A percentile compares a stretch with the other conserved stretches of the same genome.
These are phyloP conservation scores for Sporothrix sp. DNA, from an alignment of 2,329 filamentous ascomycete genomes.

Conservation along the genomic window DNA sequence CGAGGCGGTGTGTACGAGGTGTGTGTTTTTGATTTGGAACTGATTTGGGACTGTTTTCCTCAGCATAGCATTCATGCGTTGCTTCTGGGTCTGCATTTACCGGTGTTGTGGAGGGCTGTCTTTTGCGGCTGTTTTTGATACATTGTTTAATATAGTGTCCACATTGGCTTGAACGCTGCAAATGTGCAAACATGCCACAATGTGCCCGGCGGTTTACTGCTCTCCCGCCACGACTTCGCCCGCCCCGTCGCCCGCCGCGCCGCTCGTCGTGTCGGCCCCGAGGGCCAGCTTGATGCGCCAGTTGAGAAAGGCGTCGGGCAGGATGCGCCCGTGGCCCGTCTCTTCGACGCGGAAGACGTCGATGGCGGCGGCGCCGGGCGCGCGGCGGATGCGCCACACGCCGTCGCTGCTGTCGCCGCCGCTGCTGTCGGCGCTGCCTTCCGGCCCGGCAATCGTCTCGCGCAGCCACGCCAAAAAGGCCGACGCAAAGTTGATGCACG, in stretches of 20 bases:
- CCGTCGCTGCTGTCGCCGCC: conserved; percentile 45
- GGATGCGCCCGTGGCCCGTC: conserved; percentile 63
- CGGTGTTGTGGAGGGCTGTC: too few relatives aligned
- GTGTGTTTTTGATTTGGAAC: too few relatives aligned
- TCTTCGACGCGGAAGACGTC: conserved; percentile 67
- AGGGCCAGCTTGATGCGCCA: conserved; percentile 55
- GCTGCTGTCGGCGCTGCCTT: conserved; percentile 18
- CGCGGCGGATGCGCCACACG: conserved; percentile 69
- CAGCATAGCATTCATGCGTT: too few relatives aligned
- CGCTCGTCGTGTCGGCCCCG: conserved; percentile 10
- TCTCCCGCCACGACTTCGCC: background rate
- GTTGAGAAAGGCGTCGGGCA: conserved; percentile 67
- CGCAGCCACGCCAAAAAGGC: conserved; percentile 65
- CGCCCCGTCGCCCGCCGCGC: background rate
- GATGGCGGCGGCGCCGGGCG: conserved; percentile 52
- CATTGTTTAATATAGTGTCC: too few relatives aligned
- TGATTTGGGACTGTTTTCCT: too few relatives aligned
- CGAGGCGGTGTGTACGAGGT: too few relatives aligned
- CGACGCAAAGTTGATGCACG: conserved; percentile 84
- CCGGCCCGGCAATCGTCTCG: conserved; percentile 34
- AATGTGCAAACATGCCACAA: too few relatives aligned
- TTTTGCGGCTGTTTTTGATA: too few relatives aligned
- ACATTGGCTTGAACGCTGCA: too few relatives aligned
- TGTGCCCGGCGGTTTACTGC: conserved; percentile 3
- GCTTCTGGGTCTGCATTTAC: too few relatives aligned